Conservation (phyloP, 1,139 yeast genomes). For the Suhomyces chickasaworum region DNA sequence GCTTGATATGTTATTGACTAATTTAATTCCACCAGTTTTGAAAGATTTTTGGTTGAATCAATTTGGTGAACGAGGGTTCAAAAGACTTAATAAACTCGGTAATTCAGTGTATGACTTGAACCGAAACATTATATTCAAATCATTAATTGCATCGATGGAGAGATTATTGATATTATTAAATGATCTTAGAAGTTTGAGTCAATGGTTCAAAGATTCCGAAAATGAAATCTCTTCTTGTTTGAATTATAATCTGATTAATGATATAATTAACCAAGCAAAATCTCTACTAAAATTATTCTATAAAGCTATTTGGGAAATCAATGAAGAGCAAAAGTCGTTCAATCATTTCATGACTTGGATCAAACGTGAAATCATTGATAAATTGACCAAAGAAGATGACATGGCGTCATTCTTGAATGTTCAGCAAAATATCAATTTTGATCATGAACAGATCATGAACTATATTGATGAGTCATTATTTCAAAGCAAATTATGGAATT, state of each 20-base stretch:
- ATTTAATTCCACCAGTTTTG: conserved; percentile 47
- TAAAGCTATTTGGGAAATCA: conserved; percentile 47
- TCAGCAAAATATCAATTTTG: conserved; percentile 20
- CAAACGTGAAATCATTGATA: conserved; percentile 38
- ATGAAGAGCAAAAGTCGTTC: conserved; percentile 55
- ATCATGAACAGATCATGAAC: conserved; percentile 31
- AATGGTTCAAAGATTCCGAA: conserved; percentile 33
- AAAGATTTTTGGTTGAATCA: conserved; percentile 50
- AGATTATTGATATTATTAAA: conserved; percentile 54
- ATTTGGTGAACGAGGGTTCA: conserved; percentile 70
- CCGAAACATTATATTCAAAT: conserved; percentile 49
- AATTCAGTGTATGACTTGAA: conserved; percentile 50
- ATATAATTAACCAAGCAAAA: conserved; percentile 32
- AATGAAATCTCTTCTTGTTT: conserved; percentile 30
- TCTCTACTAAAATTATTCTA: conserved; percentile 39
- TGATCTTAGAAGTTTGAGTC: conserved; percentile 47
- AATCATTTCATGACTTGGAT: conserved; percentile 54
- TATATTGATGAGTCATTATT: conserved; percentile 35
- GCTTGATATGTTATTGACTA: conserved; percentile 58
- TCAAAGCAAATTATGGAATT: conserved; percentile 26
- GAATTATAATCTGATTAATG: conserved; percentile 25
- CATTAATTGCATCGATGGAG: conserved; percentile 59
- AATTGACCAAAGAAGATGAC: conserved; percentile 40
- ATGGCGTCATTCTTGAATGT: conserved; percentile 28
- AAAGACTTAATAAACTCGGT: conserved; percentile 58